Base-by-base conservation (phyloP, 75 land plant species). In the Cunninghamia lanceolata region DNA sequence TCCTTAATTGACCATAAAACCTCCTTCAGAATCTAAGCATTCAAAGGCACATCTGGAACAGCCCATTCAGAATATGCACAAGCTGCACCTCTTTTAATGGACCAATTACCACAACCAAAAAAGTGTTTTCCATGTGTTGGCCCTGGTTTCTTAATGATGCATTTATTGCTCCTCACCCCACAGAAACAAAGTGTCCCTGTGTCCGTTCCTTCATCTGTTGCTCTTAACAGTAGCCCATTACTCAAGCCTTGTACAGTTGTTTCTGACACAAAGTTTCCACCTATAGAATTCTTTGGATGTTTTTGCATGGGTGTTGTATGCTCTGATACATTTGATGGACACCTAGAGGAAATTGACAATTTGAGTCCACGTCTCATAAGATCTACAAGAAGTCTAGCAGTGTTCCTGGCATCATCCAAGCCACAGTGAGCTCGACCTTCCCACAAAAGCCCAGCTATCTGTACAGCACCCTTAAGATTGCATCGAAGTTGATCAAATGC, bases 381-480 rank as follows among this genome's bases (percentile, higher is more conserved):
- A 39, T 88, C 88, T 10, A 94, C 66, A 25, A 97, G 93, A 13
- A 97, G 88, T 30, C 87, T 89, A 25, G 99, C 98, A 63, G 99
- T 97, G 91, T 97, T 97, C 81, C 89, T 92, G 28, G 99, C 99
- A 89, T 97, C 99, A 86, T 96, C 98, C 8, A 96, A 91, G 40
- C 99, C 99, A 89, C 96, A 94, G 85, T 97, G 99, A 14, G 96
- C 89, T 84, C 99, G 95, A 25, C 99, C 99, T 76, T 95, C 91
- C 98, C 98, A 97, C 32, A 85, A 68, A 68, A 94, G 88, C 39
- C 99, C 99, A 63, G 94, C 93, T 84, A 88, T 63, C 86, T 93
- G 89, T 6, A 98, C 96, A n/a, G 99, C 98, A 59, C 92, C 92
- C 82, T 93, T 95, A 40, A 98, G 87, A 80, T 95, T 94, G 89